Conservation (phyloP, 805 yeast genomes). For the Martiniozyma abietophila region DNA sequence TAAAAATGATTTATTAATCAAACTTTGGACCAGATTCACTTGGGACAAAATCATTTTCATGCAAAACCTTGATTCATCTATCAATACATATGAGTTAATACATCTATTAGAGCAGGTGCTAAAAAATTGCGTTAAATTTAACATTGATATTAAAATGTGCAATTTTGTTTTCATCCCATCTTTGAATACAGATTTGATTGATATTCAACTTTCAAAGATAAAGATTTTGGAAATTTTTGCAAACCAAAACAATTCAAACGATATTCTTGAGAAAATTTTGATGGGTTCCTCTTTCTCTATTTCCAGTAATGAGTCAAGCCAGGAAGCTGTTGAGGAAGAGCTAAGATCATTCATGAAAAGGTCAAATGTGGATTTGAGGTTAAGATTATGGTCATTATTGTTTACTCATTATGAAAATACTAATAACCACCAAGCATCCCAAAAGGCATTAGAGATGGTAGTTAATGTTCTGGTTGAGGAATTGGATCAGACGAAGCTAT, state of each 20-base stretch:
- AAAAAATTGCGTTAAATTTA: constrained; percentile 12
- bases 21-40: constrained; percentile 27
- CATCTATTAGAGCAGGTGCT: constrained; percentile 22
- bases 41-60: constrained; percentile 42
- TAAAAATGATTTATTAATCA: constrained; percentile 4
- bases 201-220: constrained; percentile 59
- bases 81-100: constrained; percentile 28
- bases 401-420: constrained; percentile 42
- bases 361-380: constrained; percentile 56
- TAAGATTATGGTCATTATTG: constrained; percentile 69
- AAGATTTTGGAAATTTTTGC: constrained; percentile 62
- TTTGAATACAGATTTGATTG: constrained; percentile 40
- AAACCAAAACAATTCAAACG: constrained; percentile 30
- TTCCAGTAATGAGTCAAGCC: constrained; percentile 7
- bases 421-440: constrained; percentile 27
- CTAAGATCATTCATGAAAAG: constrained; percentile 39
- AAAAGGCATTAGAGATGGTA: constrained; percentile 43
- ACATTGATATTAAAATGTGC: constrained; percentile 34
- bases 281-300: too few relatives aligned
- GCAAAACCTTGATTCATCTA: constrained; percentile 26
- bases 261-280: constrained; percentile 19
- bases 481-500: constrained; percentile 21
- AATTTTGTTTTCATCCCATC: constrained; percentile 56
- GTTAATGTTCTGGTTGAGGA: constrained; percentile 36
- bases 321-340: constrained; percentile 22